Base-by-base conservation (phyloP, 768 basidiomycete species). In the Lentinula detonsa region DNA sequence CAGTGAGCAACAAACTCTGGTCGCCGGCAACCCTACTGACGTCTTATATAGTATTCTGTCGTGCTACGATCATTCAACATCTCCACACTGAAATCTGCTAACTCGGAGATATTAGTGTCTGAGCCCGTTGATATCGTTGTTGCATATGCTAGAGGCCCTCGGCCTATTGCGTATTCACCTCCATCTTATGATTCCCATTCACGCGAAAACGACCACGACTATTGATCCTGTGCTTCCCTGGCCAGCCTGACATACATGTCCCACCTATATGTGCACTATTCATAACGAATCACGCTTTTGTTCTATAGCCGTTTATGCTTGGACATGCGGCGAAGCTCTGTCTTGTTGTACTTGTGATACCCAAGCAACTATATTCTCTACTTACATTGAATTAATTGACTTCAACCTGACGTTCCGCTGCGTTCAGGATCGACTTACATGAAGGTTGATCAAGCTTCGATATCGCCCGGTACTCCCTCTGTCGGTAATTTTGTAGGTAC, bases 91-190 rank as follows among this genome's bases (percentile, higher is more conserved):
- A 65, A 39, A 51, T 52, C 71, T 18, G 72, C 79, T 21, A 74
- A 77, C 59, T 66, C 70, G 15, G 67, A 72, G 5, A 69, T 75
- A 9, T 72, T 83, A 18, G 67, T 82, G 43, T 77, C 76, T 16
- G 79, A 81, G 66, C 79, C 79, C 16, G 78, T 85, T 31, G 78
- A 81, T 65, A 81, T 85, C 53, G 78, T 78, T 23, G 82, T 82
- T 4, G 75, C 78, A 71, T 74, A 81, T 61, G 76, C 77, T 9
- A 77, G 75, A 69, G 83, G 82, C 21, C 79, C 81, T 16, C 77
- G 80, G 28, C 76, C 80, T 23, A 72, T 74, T 23, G 76, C 77
- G 16, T 82, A 82, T 66, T 73, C 82, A 9, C 83, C 83, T 43
- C 82, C 82, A 55, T 75, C 75, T 59, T 83, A 83, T 63, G 75